These are phyloP conservation scores for Kregervanrija fluxuum DNA, from an alignment of 805 yeast genomes.

Conservation along the genomic window DNA sequence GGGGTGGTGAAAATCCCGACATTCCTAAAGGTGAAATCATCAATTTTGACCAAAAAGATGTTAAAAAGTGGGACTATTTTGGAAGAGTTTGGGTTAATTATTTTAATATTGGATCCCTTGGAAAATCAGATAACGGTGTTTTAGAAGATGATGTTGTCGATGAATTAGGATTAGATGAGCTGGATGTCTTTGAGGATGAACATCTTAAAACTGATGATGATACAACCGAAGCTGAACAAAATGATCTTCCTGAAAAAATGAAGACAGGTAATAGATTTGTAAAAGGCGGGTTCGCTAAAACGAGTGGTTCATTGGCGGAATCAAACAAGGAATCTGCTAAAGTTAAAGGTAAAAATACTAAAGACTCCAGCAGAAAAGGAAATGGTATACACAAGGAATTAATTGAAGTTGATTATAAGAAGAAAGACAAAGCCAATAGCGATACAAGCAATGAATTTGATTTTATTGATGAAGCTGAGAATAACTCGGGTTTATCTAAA, in stretches of 20 bases:
- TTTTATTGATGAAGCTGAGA: slow-evolving; percentile 12
- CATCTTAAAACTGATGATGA: slow-evolving; percentile 6
- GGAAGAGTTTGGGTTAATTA: slow-evolving; percentile 50
- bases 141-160: slow-evolving; percentile 27
- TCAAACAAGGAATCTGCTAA: too few species aligned
- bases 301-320: too few species aligned
- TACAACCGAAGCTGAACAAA: slow-evolving; percentile 3
- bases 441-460: slow-evolving; percentile 16
- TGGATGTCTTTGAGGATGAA: slow-evolving; percentile 7
- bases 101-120: slow-evolving; percentile 23
- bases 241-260: slow-evolving; percentile 3
- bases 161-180: slow-evolving; percentile 22
- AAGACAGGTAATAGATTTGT: neutral
- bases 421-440: slow-evolving; percentile 2
- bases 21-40: slow-evolving; percentile 40
- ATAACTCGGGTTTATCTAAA: slow-evolving; percentile 15
- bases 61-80: slow-evolving; percentile 31
- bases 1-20: slow-evolving; percentile 36
- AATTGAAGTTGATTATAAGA: too few species aligned
- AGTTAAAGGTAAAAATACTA: too few species aligned
- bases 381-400: too few species aligned
- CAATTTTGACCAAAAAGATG: slow-evolving; percentile 25
- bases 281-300: too few species aligned
- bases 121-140: slow-evolving; percentile 20
- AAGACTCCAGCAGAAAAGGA: too few species aligned